Base-by-base conservation (phyloP, 2,329 filamentous ascomycete species). In the Aspergillus fischeri region DNA sequence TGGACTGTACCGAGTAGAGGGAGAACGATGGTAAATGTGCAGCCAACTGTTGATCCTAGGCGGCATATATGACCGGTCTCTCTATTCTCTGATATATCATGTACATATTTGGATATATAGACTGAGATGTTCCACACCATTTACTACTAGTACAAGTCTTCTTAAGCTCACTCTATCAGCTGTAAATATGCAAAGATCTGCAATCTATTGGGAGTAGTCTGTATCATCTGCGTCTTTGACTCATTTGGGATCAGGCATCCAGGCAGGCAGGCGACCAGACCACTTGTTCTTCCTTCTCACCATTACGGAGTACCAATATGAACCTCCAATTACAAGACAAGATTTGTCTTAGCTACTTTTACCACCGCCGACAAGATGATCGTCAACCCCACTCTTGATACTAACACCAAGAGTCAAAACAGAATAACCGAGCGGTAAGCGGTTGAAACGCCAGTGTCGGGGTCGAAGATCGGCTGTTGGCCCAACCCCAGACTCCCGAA, bases 1-100 rank as follows among this genome's bases (percentile, higher is more conserved):
- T 65, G 86, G 85, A 1, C 63, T 87, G 53, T 88, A 83, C 60
- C 66, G 64, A 10, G 72, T 76, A n/a, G 70, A 71, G 35, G 72
- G 75, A 10, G 69, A 66, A 21, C 58, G 55, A 10, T 74, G 70
- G 71, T 72, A 61, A 61, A 44, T 38, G 17, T 47, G 11, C n/a
- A 44, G 41, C 41, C 41, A 6, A 44, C 32, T 38, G 32, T 38
- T 17, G 14, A 17, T 17, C 14, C 14, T 35, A 7, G 32, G 14
- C 14, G 1, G 32, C 11, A 35, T 17, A 38, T 17, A 17, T 38
- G 11, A 14, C 29, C 11, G 11, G 4, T 17, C 32, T 14, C 1
- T 17, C 32, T 3, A 35, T 5, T 6, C 29, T 14, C 32, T 35
- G 32, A 17, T 38, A 17, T 17, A 6, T 17, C 32, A 17, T 38